phyloP scores from a whole-genome alignment of 2,329 filamentous ascomycete species.

The Pochonia chlamydosporia region DNA sequence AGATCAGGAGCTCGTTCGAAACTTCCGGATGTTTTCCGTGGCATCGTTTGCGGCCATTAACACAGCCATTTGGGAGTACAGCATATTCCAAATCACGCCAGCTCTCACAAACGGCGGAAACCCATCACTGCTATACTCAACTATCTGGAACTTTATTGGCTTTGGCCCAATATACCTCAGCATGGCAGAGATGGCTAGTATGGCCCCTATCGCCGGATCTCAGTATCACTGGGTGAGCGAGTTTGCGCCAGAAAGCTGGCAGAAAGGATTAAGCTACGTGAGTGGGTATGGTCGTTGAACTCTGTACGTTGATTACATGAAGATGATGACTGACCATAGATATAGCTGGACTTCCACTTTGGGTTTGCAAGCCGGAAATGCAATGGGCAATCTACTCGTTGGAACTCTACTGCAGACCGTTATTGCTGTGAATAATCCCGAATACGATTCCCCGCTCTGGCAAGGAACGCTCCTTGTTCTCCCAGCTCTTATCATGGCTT shows the following conservation, averaged over 20 bases:
- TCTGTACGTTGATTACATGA: too few relatives aligned
- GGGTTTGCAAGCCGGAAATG: constrained; percentile 11
- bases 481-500: neutral
- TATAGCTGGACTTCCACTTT: constrained; percentile 10
- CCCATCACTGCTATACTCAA: constrained; percentile 6
- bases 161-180: constrained; percentile 10
- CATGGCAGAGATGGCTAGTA: constrained; percentile 17
- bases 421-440: constrained; percentile 6
- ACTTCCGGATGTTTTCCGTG: constrained; percentile 8
- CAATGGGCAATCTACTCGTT: constrained; percentile 8
- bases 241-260: constrained; percentile 9
- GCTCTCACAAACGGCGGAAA: constrained; percentile 6
- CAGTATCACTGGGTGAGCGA: constrained; percentile 17
- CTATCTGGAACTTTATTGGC: constrained; percentile 3
- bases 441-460: constrained; percentile 6
- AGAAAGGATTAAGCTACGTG: constrained; percentile 23
- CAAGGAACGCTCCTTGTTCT: constrained; percentile 11
- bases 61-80: constrained; percentile 2
- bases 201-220: constrained; percentile 16
- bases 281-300: neutral
- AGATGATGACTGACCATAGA: neutral
- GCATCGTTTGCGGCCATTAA: constrained; percentile 7
- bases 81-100: constrained; percentile 4
- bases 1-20: constrained; percentile 9
- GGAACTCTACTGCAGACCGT: constrained; percentile 10